Evolutionary conservation across 1,139 yeast genomes (phyloP).

Genomic region (Blastobotrys raffinosifermentans): DNA sequence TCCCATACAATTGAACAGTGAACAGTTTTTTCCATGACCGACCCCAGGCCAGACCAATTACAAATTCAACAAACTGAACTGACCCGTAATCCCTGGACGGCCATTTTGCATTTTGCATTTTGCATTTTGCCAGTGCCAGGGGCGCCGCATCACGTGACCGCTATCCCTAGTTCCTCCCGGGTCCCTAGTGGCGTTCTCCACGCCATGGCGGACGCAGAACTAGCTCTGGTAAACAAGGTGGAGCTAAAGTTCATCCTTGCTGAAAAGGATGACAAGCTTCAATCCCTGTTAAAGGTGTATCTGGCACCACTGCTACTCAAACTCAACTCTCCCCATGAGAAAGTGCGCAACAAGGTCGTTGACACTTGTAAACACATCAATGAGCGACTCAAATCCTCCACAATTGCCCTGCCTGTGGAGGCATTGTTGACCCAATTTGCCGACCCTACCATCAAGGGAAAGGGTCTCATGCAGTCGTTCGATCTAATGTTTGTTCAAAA

Average conservation of each 20-base stretch:
- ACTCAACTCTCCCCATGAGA: constrained; percentile 61
- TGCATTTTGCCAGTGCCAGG: no score
- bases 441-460: constrained; percentile 43
- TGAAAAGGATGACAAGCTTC: constrained; percentile 57
- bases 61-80: no score
- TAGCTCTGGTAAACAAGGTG: constrained; percentile 41
- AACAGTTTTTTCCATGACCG: no score
- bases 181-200: no score
- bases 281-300: constrained; percentile 53
- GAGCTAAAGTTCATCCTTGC: constrained; percentile 83
- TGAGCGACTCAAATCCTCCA: constrained; percentile 51
- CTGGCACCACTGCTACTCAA: constrained; percentile 76
- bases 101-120: no score
- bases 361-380: constrained; percentile 61
- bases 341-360: constrained; percentile 65
- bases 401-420: constrained; percentile 54
- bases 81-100: no score
- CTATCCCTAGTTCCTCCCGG: no score
- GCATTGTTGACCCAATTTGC: constrained; percentile 60
- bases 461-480: constrained; percentile 54
- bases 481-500: constrained; percentile 60
- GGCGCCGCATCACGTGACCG: no score
- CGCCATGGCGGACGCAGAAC: constrained; percentile 31
- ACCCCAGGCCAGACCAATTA: no score
- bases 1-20: no score